Base-by-base conservation (phyloP, 1,284 basidiomycete species). In the Trametes pubescens region DNA sequence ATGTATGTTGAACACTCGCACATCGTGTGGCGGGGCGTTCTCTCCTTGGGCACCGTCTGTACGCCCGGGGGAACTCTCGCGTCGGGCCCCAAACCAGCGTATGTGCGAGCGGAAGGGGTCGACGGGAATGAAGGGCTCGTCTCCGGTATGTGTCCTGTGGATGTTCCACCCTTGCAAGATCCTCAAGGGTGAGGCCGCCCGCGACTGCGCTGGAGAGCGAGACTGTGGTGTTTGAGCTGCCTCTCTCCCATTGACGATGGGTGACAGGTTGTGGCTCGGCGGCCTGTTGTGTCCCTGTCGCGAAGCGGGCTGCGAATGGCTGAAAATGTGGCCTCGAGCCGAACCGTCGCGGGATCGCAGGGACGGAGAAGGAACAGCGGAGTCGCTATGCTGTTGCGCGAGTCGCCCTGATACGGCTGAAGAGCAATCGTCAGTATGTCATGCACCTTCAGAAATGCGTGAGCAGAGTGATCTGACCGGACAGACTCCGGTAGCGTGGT, bases 111-210 rank as follows among this genome's bases (percentile, higher is more conserved):
- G 72, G 71, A 82, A 84, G 2, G 84, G 85, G 60, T 86, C 77
- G 10, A 82, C 70, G 13, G 84, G 80, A 11, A 84, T 71, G 64
- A 86, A 86, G 0, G 82, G 79, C 26, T 86, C 84, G 65, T 86
- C 84, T 9, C 77, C 77, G 18, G 76, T 76, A 40, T 79, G 76
- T 9, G 65, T 40, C 13, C 80, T 78, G 57, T 79, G 78, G 14
- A 85, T 74, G 22, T 71, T 73, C 62, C 71, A 76, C 4, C 74
- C 70, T 16, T 68, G 67, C 66, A 83, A 68, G 2, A 78, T 73
- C 51, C 81, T 79, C 0, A 82, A 72, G 0, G 84, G 84, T 0
- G 82, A 84, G 0, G 78, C 74, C 1, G 79, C 74, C 21, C 84
- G 80, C 4, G 81, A 82, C 47, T 75, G 80, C 10, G 79, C 73